Evolutionary conservation across 2,329 filamentous ascomycete genomes (phyloP), one percentile per base, ranked within the genome.

Genomic region (Cryphonectria radicalis): DNA sequence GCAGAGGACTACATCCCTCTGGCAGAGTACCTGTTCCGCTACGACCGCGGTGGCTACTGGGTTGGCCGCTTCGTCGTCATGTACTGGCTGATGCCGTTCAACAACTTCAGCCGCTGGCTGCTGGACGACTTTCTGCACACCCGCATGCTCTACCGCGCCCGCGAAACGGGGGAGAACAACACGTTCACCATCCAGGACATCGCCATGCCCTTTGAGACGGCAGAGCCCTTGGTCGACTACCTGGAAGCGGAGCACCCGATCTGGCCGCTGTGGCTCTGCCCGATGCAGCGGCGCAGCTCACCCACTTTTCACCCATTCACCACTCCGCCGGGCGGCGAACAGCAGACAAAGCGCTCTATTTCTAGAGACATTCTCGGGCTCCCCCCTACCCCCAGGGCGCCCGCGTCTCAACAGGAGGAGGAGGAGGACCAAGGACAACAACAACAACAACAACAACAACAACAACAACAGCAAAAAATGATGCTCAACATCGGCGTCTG

Each of bases 31-130:
- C 88, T 93, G 74, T 93, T 93, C 84, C 88, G 91, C 67, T 93
- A 93, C 82, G 91, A 93, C 80, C 88, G 91, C 62, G 91, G 90
- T 68, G 90, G 89, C 17, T 93, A 93, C 84, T 93, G 91, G 91
- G 90, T 92, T 55, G 91, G 90, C 55, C 81, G 83, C 8, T 87
- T 87, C 19, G 90, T 89, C 3, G 93, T 92, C 78, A 83, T 85
- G 60, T 93, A 93, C 83, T 93, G 66, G 66, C 82, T 84, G 62
- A 86, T 90, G 2, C 91, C 91, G 6, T 93, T 93, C 80, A 92
- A 85, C 75, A 82, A 83, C 71, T 85, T 88, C 78, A 91, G 89
- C 60, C 88, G 91, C 73, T 91, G 89, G 87, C 86, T 90, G 76
- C 85, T 93, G 63, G 90, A 93, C 81, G 89, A 92, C 81, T 92